Evolutionary conservation across 148 eudicot genomes (phyloP), one percentile per base, ranked within the genome.

Genomic region (Diospyros kaki): DNA sequence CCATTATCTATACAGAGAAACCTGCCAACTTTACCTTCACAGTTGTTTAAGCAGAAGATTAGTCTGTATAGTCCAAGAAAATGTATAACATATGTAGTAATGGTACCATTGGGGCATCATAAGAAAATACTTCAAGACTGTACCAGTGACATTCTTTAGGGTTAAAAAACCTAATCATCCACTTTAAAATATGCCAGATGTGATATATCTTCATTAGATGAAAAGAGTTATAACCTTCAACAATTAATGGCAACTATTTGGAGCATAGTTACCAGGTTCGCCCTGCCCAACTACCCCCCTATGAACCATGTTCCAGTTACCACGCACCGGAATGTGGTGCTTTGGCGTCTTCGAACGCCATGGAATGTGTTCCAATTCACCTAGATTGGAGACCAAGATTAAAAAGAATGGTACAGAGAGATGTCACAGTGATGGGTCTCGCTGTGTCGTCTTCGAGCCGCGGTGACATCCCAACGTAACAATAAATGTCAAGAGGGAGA

Each of bases 1-100:
- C 81, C 83, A 75, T 95, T 87, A 62, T 95, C 77, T 80, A 95
- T 62, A 59, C 69, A 53, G 39, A 95, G 88, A 70, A 80, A 84
- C 68, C 64, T 64, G 50, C 89, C 79, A 68, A 82, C 86, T 81
- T 71, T 78, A 75, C 97, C 98, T 93, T 74, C 84, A 87, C 75
- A 65, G 69, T 69, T 39, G 74, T 43, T 55, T 54, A n/a, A 55
- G 51, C 59, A 51, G 18, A 75, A 56, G 38, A 66, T 75, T 13
- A 66, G 64, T 42, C 18, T 45, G 51, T 6, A 38, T 11, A 9
- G 13, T 7, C 53, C 38, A 46, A 15, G 48, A 9, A 28, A 61
- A 50, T 41, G 17, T 38, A 4, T 28, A 46, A 72, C 55, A 48
- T 62, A 38, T 38, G 15, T 4, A 58, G 39, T n/a, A 28, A 59